Conservation (phyloP, 352 stramenopile genomes). For the Phytopythium cucurbitacearum region DNA sequence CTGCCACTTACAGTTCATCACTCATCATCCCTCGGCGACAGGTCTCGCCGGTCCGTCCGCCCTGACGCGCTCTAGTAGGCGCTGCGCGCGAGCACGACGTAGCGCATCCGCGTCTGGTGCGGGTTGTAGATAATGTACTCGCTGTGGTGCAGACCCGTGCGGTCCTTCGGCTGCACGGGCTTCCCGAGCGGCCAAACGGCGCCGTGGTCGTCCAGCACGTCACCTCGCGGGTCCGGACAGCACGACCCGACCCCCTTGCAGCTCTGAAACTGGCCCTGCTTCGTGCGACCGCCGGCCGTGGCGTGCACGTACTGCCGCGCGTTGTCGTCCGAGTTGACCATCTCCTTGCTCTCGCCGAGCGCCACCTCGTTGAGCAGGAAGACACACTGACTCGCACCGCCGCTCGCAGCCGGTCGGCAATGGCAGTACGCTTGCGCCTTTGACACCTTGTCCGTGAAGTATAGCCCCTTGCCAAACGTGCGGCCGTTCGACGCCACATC, state of each 20-base stretch:
- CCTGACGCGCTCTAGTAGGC: constrained; percentile 21
- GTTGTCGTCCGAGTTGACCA: constrained; percentile 44
- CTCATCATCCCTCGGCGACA: not conserved
- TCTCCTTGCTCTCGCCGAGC: constrained; percentile 60
- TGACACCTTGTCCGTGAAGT: constrained; percentile 86
- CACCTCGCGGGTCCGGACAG: constrained; percentile 37
- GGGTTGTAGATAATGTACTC: constrained; percentile 88
- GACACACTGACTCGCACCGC: constrained; percentile 34
- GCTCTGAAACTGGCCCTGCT: constrained; percentile 40
- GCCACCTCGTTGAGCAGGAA: constrained; percentile 67
- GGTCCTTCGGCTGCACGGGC: constrained; percentile 42
- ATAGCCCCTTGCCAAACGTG: constrained; percentile 82
- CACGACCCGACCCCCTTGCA: constrained; percentile 68
- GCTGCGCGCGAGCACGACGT: constrained; percentile 58
- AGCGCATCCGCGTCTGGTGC: constrained; percentile 76
- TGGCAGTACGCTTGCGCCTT: constrained; percentile 71
- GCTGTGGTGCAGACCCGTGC: constrained; percentile 60
- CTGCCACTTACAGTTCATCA: not conserved
- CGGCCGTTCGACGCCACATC: constrained; percentile 72
- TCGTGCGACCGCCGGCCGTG: constrained; percentile 29
- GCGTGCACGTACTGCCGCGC: constrained; percentile 46
- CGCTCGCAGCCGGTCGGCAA: constrained; percentile 29
- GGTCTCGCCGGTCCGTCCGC: too few species aligned
- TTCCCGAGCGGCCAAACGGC: constrained; percentile 67
- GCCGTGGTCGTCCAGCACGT: constrained; percentile 51